These are phyloP conservation scores for Hemisphaericaspora nanyangensis DNA, from an alignment of 805 yeast genomes.

Conservation along the genomic window DNA sequence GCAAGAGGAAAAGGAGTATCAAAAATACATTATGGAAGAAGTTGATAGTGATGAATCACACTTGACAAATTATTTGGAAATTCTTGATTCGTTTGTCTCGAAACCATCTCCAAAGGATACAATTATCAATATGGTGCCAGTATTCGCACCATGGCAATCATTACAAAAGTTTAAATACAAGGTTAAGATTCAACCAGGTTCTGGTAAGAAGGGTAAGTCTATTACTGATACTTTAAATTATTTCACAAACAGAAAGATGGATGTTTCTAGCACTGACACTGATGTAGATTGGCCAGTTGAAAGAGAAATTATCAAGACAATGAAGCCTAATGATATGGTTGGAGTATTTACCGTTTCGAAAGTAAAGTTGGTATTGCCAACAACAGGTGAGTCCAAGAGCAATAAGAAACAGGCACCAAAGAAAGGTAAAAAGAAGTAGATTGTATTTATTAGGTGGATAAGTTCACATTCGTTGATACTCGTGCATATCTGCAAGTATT, in stretches of 20 bases:
- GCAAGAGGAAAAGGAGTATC: conserved; percentile 42
- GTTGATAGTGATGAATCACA: conserved; percentile 29
- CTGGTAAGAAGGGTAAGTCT: conserved; percentile 84
- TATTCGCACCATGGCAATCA: conserved; percentile 92
- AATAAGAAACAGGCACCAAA: conserved; percentile 6
- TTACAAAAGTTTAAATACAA: conserved; percentile 72
- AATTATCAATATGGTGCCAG: conserved; percentile 66
- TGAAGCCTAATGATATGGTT: conserved; percentile 65
- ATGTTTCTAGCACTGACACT: conserved; percentile 37
- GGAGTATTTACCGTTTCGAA: conserved; percentile 69
- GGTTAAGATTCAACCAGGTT: conserved; percentile 76
- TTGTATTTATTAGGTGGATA: no score
- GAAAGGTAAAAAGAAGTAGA: conserved; percentile 14
- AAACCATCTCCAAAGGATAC: conserved; percentile 49
- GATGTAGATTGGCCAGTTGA: conserved; percentile 72
- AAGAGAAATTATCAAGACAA: conserved; percentile 48
- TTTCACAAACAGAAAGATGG: conserved; percentile 49
- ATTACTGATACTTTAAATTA: conserved; percentile 62
- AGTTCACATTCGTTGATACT: no score
- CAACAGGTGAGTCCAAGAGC: conserved; percentile 13
- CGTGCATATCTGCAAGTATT: no score
- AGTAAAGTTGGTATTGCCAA: conserved; percentile 60
- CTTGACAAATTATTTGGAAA: conserved; percentile 33
- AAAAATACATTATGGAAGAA: conserved; percentile 38
- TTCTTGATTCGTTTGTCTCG: conserved; percentile 42